Conservation (phyloP, 306 rosid genomes). For the Calophaca sinica region DNA sequence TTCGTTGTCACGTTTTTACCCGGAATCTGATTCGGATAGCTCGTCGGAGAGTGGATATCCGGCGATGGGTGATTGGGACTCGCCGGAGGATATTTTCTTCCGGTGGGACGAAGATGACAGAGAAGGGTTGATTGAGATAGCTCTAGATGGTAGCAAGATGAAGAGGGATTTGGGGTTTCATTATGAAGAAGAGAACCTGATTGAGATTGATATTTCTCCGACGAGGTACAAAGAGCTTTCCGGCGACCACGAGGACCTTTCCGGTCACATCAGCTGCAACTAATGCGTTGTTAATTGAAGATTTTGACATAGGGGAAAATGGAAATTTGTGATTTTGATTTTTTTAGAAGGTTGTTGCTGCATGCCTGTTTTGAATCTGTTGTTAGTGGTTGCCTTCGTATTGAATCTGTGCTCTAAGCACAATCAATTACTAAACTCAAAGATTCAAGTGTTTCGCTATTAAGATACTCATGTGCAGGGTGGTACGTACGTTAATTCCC, state of each 20-base stretch:
- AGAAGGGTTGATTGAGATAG: slow-evolving; percentile 86
- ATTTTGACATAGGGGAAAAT: slow-evolving; percentile 15
- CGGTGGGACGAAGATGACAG: slow-evolving; percentile 68
- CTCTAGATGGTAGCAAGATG: slow-evolving; percentile 55
- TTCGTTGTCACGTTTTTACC: slow-evolving; percentile 65
- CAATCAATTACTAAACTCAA: slow-evolving; percentile 42
- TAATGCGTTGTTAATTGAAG: slow-evolving; percentile 43
- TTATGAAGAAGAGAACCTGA: slow-evolving; percentile 58
- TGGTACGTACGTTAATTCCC: not conserved
- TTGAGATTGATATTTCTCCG: slow-evolving; percentile 65
- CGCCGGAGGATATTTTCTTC: slow-evolving; percentile 54
- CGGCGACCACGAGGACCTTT: slow-evolving; percentile 42
- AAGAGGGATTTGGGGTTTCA: slow-evolving; percentile 45
- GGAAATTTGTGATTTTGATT: slow-evolving; percentile 6
- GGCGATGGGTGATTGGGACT: slow-evolving; percentile 50
- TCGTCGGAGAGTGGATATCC: slow-evolving; percentile 60
- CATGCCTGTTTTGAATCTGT: slow-evolving; percentile 8
- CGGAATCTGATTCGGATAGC: slow-evolving; percentile 82
- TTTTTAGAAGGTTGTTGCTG: not conserved
- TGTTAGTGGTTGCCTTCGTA: slow-evolving; percentile 39
- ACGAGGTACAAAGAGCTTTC: slow-evolving; percentile 47
- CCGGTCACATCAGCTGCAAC: slow-evolving; percentile 53
- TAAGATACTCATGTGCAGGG: not conserved
- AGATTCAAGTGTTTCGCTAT: slow-evolving; percentile 31
- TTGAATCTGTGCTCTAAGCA: slow-evolving; percentile 28